Percentiles rank a stretch among this genome's conserved stretches.
Evolutionary conservation across 768 basidiomycete genomes (phyloP).

Genomic region (Lepiota brunneoincarnata): DNA sequence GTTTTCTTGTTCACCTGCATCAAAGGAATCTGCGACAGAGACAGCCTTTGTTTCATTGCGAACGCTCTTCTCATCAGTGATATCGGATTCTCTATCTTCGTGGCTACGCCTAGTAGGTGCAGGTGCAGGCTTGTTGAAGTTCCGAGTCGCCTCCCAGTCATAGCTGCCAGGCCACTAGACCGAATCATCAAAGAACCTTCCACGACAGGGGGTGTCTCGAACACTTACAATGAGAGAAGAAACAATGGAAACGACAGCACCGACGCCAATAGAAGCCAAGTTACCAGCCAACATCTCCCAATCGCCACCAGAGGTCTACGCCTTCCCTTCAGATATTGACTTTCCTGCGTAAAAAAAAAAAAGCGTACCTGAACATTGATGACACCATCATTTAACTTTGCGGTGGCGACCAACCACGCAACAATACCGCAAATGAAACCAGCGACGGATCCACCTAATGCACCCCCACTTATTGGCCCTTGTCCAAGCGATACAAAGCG

Average conservation of each 20-base stretch:
- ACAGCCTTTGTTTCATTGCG: conserved; percentile 19
- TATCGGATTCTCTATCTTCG: conserved; percentile 25
- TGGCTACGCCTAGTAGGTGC: conserved; percentile 16
- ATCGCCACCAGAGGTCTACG: conserved; percentile 49
- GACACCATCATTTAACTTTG: conserved; percentile 61
- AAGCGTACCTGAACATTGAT: conserved; percentile 65
- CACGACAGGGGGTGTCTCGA: background rate
- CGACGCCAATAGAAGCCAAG: conserved; percentile 79
- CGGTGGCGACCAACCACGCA: conserved; percentile 85
- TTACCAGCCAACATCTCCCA: conserved; percentile 85
- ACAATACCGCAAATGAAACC: conserved; percentile 72
- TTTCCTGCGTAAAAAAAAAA: background rate
- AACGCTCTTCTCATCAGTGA: conserved; percentile 39
- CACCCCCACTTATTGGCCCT: conserved; percentile 87
- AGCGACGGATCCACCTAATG: conserved; percentile 62
- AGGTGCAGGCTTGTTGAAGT: conserved; percentile 56
- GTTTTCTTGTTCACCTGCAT: conserved; percentile 37
- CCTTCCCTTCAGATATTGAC: background rate
- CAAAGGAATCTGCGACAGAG: conserved; percentile 35
- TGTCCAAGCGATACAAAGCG: conserved; percentile 80
- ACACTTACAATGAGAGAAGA: conserved; percentile 60
- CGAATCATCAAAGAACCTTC: background rate
- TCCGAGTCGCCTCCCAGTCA: conserved; percentile 76
- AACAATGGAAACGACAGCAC: conserved; percentile 69
- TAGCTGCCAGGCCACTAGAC: conserved; percentile 76